Conservation (phyloP, 768 basidiomycete species). For the Strobilomyces confusus region DNA sequence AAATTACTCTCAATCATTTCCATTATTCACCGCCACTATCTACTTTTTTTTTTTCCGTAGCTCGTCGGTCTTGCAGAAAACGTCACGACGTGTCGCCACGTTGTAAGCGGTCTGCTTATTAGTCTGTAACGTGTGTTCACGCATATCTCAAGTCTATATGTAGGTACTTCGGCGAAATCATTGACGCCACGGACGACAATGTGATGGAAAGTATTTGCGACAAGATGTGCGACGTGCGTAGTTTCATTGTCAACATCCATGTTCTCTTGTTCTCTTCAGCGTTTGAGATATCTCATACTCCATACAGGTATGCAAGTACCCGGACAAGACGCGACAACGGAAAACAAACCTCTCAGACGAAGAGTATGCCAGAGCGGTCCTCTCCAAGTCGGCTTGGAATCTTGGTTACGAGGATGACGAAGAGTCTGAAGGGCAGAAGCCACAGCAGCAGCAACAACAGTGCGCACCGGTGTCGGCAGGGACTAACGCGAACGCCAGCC, state of each 20-base stretch:
- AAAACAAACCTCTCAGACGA: conserved; percentile 47
- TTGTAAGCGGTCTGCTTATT: conserved; percentile 41
- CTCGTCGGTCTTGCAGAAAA: conserved; percentile 57
- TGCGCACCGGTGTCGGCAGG: not conserved
- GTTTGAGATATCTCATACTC: not conserved
- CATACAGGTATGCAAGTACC: conserved; percentile 73
- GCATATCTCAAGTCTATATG: conserved; percentile 55
- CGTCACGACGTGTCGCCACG: conserved; percentile 59
- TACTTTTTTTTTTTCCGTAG: conserved; percentile 21
- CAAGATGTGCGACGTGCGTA: conserved; percentile 76
- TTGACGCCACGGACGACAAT: conserved; percentile 46
- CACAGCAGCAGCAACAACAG: conserved; percentile 1
- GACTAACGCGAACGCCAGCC: not conserved
- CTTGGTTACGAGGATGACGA: conserved; percentile 30
- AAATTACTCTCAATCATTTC: conserved; percentile 17
- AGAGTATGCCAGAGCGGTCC: conserved; percentile 27
- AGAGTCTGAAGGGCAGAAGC: conserved; percentile 3
- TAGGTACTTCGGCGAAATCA: conserved; percentile 72
- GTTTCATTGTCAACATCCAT: not conserved
- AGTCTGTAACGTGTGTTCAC: not conserved
- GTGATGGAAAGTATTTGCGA: conserved; percentile 54
- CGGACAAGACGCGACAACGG: conserved; percentile 55
- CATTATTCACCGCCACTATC: not conserved
- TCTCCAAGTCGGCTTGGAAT: conserved; percentile 19
- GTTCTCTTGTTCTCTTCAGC: not conserved